A percentile compares a stretch with the other conserved stretches of the same genome.
Evolutionary conservation across 805 yeast genomes (phyloP).

Genomic region (Priceomyces haplophilus): DNA sequence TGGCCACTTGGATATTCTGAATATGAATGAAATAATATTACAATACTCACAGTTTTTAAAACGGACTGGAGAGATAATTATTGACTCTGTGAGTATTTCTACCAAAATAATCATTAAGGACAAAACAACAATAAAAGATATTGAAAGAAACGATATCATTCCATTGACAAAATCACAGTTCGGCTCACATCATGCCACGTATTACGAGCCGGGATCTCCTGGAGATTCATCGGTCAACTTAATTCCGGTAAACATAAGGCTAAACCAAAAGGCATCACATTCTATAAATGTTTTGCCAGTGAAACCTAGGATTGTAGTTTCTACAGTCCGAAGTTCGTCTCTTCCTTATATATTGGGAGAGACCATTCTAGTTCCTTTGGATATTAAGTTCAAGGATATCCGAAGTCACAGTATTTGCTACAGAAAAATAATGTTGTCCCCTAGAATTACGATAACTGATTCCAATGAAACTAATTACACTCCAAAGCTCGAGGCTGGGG

Average conservation of each 20-base stretch:
- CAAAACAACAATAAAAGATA: not conserved
- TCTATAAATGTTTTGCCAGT: slow-evolving; percentile 18
- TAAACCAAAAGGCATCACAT: slow-evolving; percentile 5
- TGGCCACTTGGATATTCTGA: not conserved
- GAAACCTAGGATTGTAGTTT: slow-evolving; percentile 23
- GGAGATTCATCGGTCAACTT: not conserved
- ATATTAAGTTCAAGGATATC: slow-evolving; percentile 15
- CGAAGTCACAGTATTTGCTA: slow-evolving; percentile 15
- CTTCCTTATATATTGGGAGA: slow-evolving; percentile 29
- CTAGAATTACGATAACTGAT: slow-evolving; percentile 15
- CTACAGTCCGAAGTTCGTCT: slow-evolving; percentile 6
- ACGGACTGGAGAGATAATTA: slow-evolving; percentile 21
- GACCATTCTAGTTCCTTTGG: slow-evolving; percentile 20
- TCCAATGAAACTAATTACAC: slow-evolving; percentile 13
- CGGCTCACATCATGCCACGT: not conserved
- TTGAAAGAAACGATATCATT: not conserved
- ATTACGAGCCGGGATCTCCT: not conserved
- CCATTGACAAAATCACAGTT: not conserved
- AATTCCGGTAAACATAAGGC: slow-evolving; percentile 2
- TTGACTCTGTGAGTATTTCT: slow-evolving; percentile 16
- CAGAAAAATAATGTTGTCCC: slow-evolving; percentile 18
- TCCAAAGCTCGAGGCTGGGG: slow-evolving; percentile 21
- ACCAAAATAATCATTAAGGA: slow-evolving; percentile 6
- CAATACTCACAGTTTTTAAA: slow-evolving; percentile 20
- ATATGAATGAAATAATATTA: slow-evolving; percentile 12